Evolutionary conservation across 176 grass and related monocot species (phyloP).

Genomic region (Bothriochloa decipiens): DNA sequence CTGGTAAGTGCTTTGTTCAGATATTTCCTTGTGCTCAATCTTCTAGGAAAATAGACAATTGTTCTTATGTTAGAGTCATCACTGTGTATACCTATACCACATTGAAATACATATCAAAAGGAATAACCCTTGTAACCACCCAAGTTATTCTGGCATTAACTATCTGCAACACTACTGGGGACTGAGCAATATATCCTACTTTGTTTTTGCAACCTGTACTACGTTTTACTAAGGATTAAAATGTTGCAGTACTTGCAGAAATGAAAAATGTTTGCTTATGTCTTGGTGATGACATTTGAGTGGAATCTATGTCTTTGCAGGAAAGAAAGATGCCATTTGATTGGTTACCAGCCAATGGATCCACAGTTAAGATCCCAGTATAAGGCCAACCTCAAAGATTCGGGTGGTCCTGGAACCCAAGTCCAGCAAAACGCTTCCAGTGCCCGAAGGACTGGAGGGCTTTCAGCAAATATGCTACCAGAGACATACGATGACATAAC

Average conservation of each 20-base stretch:
- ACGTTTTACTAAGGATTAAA: neutral
- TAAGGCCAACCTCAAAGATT: slow-evolving; percentile 61
- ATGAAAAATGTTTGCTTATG: neutral
- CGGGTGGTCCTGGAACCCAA: slow-evolving; percentile 22
- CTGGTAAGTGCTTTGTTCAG: slow-evolving; percentile 63
- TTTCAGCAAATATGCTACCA: slow-evolving; percentile 51
- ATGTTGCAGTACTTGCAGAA: neutral
- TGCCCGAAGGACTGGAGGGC: slow-evolving; percentile 25
- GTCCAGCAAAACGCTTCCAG: slow-evolving; percentile 41
- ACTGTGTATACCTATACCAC: neutral
- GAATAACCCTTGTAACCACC: neutral
- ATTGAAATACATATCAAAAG: neutral
- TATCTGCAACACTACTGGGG: slow-evolving; percentile 9
- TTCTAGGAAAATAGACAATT: neutral
- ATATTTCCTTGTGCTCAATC: slow-evolving; percentile 5
- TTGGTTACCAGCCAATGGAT: slow-evolving; percentile 71
- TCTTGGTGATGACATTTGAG: neutral
- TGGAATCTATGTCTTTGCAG: slow-evolving; percentile 42
- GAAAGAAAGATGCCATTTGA: slow-evolving; percentile 78
- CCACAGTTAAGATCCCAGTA: slow-evolving; percentile 51
- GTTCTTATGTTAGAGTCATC: neutral
- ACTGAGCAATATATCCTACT: neutral
- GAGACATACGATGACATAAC: slow-evolving; percentile 44
- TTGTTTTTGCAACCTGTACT: slow-evolving; percentile 3
- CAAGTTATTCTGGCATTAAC: slow-evolving; percentile 1